Conservation (phyloP, 345 rosid species). For the Crucihimalaya himalaica region DNA sequence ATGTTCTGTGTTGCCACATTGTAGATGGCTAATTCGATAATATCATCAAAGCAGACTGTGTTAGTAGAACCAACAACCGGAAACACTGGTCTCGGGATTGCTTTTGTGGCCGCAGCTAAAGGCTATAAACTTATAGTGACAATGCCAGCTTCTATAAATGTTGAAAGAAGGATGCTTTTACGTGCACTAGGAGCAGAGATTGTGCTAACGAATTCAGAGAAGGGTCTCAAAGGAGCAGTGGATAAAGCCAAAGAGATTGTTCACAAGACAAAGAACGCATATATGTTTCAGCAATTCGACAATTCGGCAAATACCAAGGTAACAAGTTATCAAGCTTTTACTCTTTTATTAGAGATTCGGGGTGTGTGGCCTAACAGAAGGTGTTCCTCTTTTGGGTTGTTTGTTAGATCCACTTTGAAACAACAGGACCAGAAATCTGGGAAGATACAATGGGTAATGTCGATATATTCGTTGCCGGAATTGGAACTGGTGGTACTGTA, state of each 20-base stretch:
- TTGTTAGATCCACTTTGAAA: slow-evolving; percentile 80
- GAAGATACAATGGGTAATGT: slow-evolving; percentile 72
- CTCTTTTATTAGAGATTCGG: neutral
- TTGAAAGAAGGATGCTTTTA: slow-evolving; percentile 83
- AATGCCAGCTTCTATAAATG: slow-evolving; percentile 87
- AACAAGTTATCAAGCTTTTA: neutral
- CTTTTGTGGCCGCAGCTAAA: slow-evolving; percentile 87
- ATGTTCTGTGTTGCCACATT: slow-evolving; percentile 3
- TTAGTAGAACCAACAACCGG: slow-evolving; percentile 88
- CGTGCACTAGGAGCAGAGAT: slow-evolving; percentile 90
- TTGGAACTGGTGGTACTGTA: slow-evolving; percentile 94
- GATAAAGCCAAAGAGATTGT: slow-evolving; percentile 85
- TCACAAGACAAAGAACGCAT: slow-evolving; percentile 63
- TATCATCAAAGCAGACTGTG: slow-evolving; percentile 50
- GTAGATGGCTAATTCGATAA: slow-evolving; percentile 23
- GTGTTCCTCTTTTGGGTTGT: neutral
- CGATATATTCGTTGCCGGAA: slow-evolving; percentile 78
- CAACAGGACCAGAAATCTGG: slow-evolving; percentile 97
- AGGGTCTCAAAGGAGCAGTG: slow-evolving; percentile 83
- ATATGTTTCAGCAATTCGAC: slow-evolving; percentile 83
- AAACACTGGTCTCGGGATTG: slow-evolving; percentile 88
- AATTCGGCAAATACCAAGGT: slow-evolving; percentile 79
- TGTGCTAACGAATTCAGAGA: slow-evolving; percentile 80
- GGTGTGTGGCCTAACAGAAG: slow-evolving; percentile 3
- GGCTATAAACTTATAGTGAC: slow-evolving; percentile 81